Evolutionary conservation across 2,329 filamentous ascomycete genomes (phyloP).

Genomic region (Clarireedia paspali): DNA sequence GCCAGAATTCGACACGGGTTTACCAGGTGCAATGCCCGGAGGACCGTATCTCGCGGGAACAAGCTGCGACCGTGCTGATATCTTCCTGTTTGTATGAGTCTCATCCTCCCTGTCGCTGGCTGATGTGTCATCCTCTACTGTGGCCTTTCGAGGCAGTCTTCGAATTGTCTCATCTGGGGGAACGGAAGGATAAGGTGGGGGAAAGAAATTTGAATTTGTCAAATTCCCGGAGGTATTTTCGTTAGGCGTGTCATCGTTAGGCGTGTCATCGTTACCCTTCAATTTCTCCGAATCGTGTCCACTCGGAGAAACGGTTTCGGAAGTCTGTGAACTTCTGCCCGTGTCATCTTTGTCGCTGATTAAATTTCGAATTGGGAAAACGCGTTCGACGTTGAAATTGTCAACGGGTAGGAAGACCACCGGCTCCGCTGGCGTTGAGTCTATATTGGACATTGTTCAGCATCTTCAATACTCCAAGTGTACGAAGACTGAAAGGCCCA

Average conservation of each 20-base stretch:
- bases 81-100: background rate
- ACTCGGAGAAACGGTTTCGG: background rate
- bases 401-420: slow-evolving; percentile 14
- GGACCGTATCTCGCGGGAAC: slow-evolving; percentile 14
- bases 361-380: slow-evolving; percentile 23
- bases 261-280: background rate
- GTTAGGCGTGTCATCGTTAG: background rate
- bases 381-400: slow-evolving; percentile 17
- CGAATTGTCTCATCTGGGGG: slow-evolving; percentile 13
- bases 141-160: slow-evolving; percentile 2
- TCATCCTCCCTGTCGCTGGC: background rate
- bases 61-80: slow-evolving; percentile 13
- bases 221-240: background rate
- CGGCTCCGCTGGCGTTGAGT: slow-evolving; percentile 9
- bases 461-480: background rate
- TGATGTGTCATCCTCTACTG: background rate
- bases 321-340: background rate
- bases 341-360: slow-evolving; percentile 1
- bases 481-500: background rate
- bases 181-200: slow-evolving; percentile 15
- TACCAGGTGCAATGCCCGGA: slow-evolving; percentile 14
- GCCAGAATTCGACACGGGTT: slow-evolving; percentile 2
- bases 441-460: slow-evolving; percentile 8
- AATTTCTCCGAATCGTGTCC: background rate
- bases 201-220: slow-evolving; percentile 6